Evolutionary conservation across 176 grass and related monocot species (phyloP).

Genomic region (Saccharum spontaneum): DNA sequence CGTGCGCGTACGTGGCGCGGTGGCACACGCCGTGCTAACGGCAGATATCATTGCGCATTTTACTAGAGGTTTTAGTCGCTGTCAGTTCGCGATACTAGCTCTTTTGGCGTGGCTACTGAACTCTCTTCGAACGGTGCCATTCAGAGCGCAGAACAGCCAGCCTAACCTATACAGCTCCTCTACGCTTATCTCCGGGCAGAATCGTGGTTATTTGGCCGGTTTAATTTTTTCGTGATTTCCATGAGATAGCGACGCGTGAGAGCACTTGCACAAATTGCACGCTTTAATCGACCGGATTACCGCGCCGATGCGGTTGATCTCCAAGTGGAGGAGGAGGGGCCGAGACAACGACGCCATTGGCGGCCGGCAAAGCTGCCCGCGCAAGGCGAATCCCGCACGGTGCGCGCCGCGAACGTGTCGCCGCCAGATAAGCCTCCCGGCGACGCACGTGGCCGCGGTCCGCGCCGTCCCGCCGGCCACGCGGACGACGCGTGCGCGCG

Average conservation of each 20-base stretch:
- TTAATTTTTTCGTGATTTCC: neutral
- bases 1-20: neutral
- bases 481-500: neutral
- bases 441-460: neutral
- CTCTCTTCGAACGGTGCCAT: neutral
- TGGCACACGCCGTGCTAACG: neutral
- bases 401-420: constrained; percentile 2
- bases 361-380: constrained; percentile 20
- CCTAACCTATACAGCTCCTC: no score
- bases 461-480: neutral
- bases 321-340: neutral
- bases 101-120: neutral
- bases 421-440: neutral
- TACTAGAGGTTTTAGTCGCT: neutral
- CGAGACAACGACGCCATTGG: constrained; percentile 16
- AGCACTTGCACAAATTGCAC: constrained; percentile 9
- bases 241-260: constrained; percentile 6
- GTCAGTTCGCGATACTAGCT: neutral
- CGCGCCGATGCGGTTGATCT: neutral
- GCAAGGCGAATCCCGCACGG: neutral
- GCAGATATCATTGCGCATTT: neutral
- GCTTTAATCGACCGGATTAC: neutral
- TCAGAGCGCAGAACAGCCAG: neutral
- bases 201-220: neutral
- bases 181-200: neutral